phyloP scores from a whole-genome alignment of 208 protist genomes.

The Crithidia bombi region DNA sequence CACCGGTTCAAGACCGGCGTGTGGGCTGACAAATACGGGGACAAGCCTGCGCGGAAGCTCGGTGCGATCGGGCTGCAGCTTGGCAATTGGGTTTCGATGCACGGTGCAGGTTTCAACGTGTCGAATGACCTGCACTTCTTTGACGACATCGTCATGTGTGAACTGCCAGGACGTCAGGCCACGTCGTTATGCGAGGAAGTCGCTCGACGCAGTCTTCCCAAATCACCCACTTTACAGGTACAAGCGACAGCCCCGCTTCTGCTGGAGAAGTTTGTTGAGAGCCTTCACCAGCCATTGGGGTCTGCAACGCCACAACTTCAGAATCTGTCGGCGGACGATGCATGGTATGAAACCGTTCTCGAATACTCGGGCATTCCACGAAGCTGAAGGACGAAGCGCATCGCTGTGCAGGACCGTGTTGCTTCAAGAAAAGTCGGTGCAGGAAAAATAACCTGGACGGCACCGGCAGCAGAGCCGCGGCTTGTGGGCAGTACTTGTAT shows the following conservation, averaged over 20 bases:
- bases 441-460: neutral
- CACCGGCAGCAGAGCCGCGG: no score
- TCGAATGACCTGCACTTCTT: conserved; percentile 69
- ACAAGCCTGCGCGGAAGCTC: conserved; percentile 56
- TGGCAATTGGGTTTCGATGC: conserved; percentile 90
- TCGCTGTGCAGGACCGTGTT: no score
- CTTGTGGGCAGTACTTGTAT: neutral
- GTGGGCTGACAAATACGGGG: conserved; percentile 57
- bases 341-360: conserved; percentile 41
- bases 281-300: conserved; percentile 38
- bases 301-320: conserved; percentile 26
- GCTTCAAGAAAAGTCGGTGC: no score
- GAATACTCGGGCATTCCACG: conserved; percentile 2
- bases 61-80: conserved; percentile 88
- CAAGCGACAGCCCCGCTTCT: conserved; percentile 15
- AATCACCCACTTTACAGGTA: conserved; percentile 5
- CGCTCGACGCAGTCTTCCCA: neutral
- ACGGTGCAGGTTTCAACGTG: conserved; percentile 84
- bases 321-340: conserved; percentile 33
- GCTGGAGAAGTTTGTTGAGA: conserved; percentile 42
- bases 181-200: conserved; percentile 70
- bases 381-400: neutral
- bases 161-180: conserved; percentile 66
- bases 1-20: conserved; percentile 75
- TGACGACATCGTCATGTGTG: conserved; percentile 87